These are phyloP conservation scores for Cenococcum geophilum DNA, from an alignment of 495 filamentous ascomycete species.

Conservation along the genomic window DNA sequence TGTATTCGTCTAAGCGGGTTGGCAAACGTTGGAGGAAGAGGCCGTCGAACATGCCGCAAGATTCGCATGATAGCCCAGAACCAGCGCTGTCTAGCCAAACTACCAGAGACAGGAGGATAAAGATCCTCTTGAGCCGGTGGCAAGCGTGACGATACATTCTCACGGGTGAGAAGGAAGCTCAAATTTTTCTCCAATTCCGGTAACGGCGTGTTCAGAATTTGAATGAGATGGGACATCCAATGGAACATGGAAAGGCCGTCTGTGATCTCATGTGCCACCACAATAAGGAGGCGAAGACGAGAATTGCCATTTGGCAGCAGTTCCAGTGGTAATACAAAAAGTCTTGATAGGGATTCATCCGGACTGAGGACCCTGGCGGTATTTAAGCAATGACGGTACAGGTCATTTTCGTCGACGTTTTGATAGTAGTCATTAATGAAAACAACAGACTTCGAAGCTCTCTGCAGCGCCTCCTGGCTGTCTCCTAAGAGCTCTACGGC, in stretches of 20 bases:
- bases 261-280: conserved; percentile 34
- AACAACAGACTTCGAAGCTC: conserved; percentile 22
- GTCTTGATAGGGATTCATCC: conserved; percentile 26
- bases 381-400: conserved; percentile 35
- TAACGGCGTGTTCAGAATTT: conserved; percentile 30
- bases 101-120: conserved; percentile 34
- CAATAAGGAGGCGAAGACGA: conserved; percentile 26
- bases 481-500: conserved; percentile 24
- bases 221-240: conserved; percentile 35
- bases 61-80: conserved; percentile 38
- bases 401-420: conserved; percentile 31
- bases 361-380: conserved; percentile 34
- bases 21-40: conserved; percentile 33
- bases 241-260: conserved; percentile 36
- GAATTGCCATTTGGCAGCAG: conserved; percentile 18
- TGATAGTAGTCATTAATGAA: conserved; percentile 34
- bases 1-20: conserved; percentile 33
- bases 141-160: conserved; percentile 18
- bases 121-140: conserved; percentile 40
- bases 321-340: conserved; percentile 34
- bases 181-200: conserved; percentile 9
- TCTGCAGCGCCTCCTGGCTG: conserved; percentile 18
- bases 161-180: conserved; percentile 6
- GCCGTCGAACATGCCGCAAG: conserved; percentile 34
- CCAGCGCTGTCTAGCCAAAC: conserved; percentile 35